A percentile compares a stretch with the other conserved stretches of the same genome.
Evolutionary conservation across 2,329 filamentous ascomycete species (phyloP).

Genomic region (Lasiodiplodia sp.): DNA sequence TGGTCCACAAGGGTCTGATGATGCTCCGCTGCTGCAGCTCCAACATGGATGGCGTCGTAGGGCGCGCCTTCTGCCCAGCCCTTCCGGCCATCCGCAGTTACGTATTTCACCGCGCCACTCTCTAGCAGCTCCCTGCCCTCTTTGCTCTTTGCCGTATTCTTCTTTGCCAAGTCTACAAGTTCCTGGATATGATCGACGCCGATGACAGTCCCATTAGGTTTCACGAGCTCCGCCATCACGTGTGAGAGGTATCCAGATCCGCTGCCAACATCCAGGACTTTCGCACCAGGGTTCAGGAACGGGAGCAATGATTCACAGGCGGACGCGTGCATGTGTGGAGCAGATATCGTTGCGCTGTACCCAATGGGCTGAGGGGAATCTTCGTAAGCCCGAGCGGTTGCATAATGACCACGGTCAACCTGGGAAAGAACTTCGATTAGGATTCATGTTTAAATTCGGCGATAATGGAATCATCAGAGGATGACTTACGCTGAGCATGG

Average conservation of each 20-base stretch:
- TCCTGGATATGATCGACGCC: slow-evolving; percentile 60
- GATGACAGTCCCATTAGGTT: slow-evolving; percentile 53
- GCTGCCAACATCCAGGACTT: slow-evolving; percentile 58
- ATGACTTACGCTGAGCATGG: slow-evolving; percentile 73
- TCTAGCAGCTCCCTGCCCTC: slow-evolving; percentile 65
- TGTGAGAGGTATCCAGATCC: slow-evolving; percentile 80
- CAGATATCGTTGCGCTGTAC: slow-evolving; percentile 72
- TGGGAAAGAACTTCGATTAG: slow-evolving; percentile 42
- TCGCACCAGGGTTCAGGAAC: slow-evolving; percentile 60
- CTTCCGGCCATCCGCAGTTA: slow-evolving; percentile 70
- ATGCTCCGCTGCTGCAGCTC: slow-evolving; percentile 79
- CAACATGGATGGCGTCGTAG: slow-evolving; percentile 96
- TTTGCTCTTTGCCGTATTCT: slow-evolving; percentile 54
- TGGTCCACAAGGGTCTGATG: slow-evolving; percentile 79
- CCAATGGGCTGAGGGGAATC: slow-evolving; percentile 76
- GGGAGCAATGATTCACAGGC: slow-evolving; percentile 69
- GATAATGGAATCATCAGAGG: background rate
- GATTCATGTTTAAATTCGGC: background rate
- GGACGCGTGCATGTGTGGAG: slow-evolving; percentile 75
- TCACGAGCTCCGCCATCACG: slow-evolving; percentile 80
- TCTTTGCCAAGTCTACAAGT: slow-evolving; percentile 50
- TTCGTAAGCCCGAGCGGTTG: slow-evolving; percentile 73
- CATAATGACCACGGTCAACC: slow-evolving; percentile 90
- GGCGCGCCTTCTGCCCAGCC: slow-evolving; percentile 58
- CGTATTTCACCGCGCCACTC: slow-evolving; percentile 71